phyloP scores from a whole-genome alignment of 192 early-diverging fungal genomes.

The Podochytrium sp. region DNA sequence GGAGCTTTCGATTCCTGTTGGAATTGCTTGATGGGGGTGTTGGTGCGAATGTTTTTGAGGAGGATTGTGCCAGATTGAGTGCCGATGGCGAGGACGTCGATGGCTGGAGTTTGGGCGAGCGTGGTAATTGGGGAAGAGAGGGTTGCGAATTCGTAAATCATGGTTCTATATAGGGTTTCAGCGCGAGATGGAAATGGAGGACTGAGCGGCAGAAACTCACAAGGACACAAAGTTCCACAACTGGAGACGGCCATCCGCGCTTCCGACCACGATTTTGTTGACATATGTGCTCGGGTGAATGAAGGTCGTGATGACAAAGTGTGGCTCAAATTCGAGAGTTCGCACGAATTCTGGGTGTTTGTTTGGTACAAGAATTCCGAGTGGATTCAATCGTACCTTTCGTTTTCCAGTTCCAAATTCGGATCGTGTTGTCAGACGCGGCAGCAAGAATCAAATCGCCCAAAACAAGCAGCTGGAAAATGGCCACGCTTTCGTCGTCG shows the following conservation, averaged over 20 bases:
- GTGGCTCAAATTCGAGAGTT: constrained; percentile 72
- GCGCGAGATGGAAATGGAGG: not conserved
- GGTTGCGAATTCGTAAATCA: constrained; percentile 79
- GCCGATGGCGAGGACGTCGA: constrained; percentile 94
- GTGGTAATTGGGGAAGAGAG: constrained; percentile 77
- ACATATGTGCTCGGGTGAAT: constrained; percentile 97
- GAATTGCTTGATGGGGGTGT: constrained; percentile 75
- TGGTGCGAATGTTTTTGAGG: constrained; percentile 84
- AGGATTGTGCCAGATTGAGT: constrained; percentile 84
- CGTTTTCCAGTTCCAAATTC: constrained; percentile 75
- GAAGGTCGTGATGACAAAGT: constrained; percentile 73
- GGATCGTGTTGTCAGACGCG: constrained; percentile 79
- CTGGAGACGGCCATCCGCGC: constrained; percentile 84
- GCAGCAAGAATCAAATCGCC: constrained; percentile 77
- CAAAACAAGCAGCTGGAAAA: constrained; percentile 71
- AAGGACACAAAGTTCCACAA: constrained; percentile 90
- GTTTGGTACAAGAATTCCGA: not conserved
- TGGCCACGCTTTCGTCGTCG: constrained; percentile 36
- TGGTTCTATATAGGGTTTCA: constrained; percentile 47
- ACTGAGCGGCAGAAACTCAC: constrained; percentile 31
- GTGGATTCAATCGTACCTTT: constrained; percentile 50
- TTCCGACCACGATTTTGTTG: constrained; percentile 92
- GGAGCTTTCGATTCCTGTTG: constrained; percentile 73
- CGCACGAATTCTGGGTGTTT: constrained; percentile 60
- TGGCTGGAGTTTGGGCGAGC: constrained; percentile 84